These are phyloP conservation scores for Pleurotus djamor DNA, from an alignment of 768 basidiomycete genomes.

Conservation along the genomic window DNA sequence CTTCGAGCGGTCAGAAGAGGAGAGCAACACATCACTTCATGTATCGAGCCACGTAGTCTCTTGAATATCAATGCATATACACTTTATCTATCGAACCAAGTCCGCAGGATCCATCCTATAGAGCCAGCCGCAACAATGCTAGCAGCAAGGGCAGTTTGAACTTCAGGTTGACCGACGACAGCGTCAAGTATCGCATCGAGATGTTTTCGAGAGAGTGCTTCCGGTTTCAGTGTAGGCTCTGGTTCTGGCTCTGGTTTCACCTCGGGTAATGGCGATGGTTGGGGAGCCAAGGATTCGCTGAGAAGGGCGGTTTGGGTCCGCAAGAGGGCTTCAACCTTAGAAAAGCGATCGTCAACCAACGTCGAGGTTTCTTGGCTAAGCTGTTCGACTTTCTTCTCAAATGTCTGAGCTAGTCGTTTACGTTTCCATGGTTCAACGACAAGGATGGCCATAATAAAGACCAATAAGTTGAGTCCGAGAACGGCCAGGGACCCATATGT, in stretches of 20 bases:
- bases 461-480: constrained; percentile 82
- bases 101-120: constrained; percentile 9
- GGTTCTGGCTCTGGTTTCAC: background rate
- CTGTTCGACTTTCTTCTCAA: constrained; percentile 81
- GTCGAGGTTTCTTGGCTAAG: constrained; percentile 54
- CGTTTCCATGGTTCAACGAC: constrained; percentile 98
- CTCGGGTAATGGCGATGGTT: background rate
- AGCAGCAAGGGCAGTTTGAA: constrained; percentile 2
- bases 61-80: too few species aligned
- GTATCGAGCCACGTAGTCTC: too few species aligned
- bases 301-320: constrained; percentile 39
- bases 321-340: constrained; percentile 45
- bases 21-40: too few species aligned
- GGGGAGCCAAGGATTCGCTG: background rate
- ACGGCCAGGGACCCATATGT: constrained; percentile 91
- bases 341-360: constrained; percentile 46
- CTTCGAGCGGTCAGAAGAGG: too few species aligned
- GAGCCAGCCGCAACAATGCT: constrained; percentile 1
- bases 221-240: background rate
- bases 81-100: constrained; percentile 5
- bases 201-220: background rate
- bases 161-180: background rate
- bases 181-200: background rate
- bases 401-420: constrained; percentile 78
- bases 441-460: constrained; percentile 88